Conservation (phyloP, 345 rosid genomes). For the Dipteronia dyeriana region DNA sequence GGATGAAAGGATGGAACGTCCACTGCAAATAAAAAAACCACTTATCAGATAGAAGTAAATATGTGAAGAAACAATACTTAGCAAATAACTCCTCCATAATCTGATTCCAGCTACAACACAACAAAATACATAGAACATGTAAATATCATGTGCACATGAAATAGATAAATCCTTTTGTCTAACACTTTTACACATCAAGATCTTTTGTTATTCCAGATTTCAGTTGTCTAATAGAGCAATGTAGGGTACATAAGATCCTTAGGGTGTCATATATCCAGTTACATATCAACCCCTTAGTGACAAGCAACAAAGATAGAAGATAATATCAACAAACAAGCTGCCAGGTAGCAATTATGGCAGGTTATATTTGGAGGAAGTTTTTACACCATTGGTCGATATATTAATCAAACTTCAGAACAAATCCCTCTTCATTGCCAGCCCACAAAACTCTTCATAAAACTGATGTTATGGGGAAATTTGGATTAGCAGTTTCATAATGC, state of each 20-base stretch:
- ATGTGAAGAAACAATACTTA: background rate
- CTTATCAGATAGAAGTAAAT: slow-evolving; percentile 8
- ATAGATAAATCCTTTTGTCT: background rate
- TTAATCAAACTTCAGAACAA: no score
- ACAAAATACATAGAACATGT: background rate
- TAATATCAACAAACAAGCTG: no score
- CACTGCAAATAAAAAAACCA: slow-evolving; percentile 60
- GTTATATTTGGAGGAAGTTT: no score
- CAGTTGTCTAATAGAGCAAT: background rate
- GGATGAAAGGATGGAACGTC: slow-evolving; percentile 96
- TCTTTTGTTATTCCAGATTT: background rate
- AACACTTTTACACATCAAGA: no score
- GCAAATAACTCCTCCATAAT: background rate
- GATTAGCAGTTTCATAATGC: no score
- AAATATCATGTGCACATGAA: background rate
- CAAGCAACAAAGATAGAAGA: no score
- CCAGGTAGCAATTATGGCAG: no score
- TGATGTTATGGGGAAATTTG: no score
- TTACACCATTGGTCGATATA: no score
- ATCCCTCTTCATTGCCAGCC: no score
- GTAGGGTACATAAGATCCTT: background rate
- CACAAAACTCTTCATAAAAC: no score
- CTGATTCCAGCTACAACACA: background rate
- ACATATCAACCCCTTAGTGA: background rate
- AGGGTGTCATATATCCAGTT: background rate